phyloP scores from a whole-genome alignment of 257 asterid genomes.

The Voacanga thouarsii region DNA sequence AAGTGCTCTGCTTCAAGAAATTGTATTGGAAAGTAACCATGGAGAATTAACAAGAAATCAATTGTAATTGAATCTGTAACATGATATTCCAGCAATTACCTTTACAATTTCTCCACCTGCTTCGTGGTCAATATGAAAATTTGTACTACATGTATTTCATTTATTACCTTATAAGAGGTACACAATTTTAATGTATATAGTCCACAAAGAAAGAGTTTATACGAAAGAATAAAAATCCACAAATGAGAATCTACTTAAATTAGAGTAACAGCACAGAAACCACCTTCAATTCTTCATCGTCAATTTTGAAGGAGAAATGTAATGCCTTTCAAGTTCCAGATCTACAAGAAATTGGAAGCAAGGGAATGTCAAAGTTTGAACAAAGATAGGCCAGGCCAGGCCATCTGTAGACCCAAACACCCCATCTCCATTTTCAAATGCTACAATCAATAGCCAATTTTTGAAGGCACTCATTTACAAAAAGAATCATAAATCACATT shows the following conservation, averaged over 20 bases:
- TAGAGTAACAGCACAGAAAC: too few species aligned
- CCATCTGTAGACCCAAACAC: not conserved
- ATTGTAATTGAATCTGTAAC: not conserved
- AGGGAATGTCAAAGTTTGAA: not conserved
- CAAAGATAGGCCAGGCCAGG: not conserved
- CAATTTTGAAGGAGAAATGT: not conserved
- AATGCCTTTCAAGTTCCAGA: not conserved
- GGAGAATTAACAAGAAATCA: not conserved
- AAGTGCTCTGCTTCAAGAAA: not conserved
- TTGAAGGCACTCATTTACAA: slow-evolving; percentile 37
- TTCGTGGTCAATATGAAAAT: not conserved
- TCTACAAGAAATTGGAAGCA: not conserved
- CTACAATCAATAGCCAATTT: slow-evolving; percentile 12
- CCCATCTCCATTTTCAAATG: slow-evolving; percentile 7
- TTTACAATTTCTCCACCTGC: not conserved
- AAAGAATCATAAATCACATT: slow-evolving; percentile 37
- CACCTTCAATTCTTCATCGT: not conserved
- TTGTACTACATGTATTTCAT: too few species aligned
- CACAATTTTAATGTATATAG: too few species aligned
- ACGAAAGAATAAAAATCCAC: too few species aligned
- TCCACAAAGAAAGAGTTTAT: too few species aligned
- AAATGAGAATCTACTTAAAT: not conserved
- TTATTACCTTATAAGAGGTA: too few species aligned
- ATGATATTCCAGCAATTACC: not conserved
- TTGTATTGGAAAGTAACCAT: not conserved